phyloP scores from a whole-genome alignment of 2,329 filamentous ascomycete species.

The Paecilomyces dactylethromorphus region DNA sequence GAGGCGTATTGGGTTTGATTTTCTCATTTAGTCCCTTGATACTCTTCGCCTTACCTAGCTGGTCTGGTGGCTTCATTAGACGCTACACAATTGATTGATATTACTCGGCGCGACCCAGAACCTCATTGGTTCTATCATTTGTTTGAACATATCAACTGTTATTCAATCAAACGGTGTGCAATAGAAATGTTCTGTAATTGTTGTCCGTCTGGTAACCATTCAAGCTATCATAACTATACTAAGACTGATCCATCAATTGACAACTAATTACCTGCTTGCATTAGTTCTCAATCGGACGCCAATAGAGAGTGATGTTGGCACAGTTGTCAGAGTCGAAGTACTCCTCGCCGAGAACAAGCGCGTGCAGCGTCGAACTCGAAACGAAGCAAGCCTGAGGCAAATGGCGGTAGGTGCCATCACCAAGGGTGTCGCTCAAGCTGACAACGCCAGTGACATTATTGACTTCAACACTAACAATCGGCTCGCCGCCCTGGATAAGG shows the following conservation, averaged over 20 bases:
- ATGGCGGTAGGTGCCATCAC: background rate
- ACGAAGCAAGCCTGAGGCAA: conserved; percentile 1
- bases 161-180: too few relatives aligned
- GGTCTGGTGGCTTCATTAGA: background rate
- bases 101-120: background rate
- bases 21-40: background rate
- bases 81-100: background rate
- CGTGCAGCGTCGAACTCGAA: background rate
- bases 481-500: conserved; percentile 2
- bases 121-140: background rate
- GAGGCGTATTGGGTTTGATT: background rate
- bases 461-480: background rate
- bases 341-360: conserved; percentile 3
- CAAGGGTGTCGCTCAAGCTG: background rate
- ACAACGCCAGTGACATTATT: background rate
- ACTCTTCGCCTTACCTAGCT: background rate
- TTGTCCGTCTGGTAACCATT: too few relatives aligned
- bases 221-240: too few relatives aligned
- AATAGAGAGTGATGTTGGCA: conserved; percentile 2
- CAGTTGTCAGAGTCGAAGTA: conserved; percentile 2
- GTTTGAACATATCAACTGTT: too few relatives aligned
- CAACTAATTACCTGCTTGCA: background rate
- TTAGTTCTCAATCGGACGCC: background rate
- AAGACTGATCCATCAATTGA: background rate
- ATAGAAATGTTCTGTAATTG: too few relatives aligned